A percentile compares a stretch with the other conserved stretches of the same genome.
Evolutionary conservation across 441 rosid genomes (phyloP).

Genomic region (Manihot esculenta): DNA sequence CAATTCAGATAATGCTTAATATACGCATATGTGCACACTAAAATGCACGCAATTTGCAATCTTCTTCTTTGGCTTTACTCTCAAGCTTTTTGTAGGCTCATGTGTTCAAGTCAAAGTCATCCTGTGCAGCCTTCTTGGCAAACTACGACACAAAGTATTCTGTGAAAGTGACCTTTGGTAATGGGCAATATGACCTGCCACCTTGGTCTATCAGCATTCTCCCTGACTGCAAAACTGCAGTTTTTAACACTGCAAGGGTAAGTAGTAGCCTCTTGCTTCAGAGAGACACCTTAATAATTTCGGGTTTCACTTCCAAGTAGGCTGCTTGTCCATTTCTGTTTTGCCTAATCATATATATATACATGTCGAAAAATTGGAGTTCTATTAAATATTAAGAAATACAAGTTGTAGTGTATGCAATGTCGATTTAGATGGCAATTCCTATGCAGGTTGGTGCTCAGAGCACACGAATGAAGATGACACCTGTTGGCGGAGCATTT

Average conservation of each 20-base stretch:
- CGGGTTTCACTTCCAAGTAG: no score
- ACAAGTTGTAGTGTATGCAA: background rate
- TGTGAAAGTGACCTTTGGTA: constrained; percentile 68
- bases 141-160: constrained; percentile 61
- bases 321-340: no score
- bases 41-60: background rate
- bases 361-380: background rate
- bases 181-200: constrained; percentile 75
- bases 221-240: constrained; percentile 97
- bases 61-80: constrained; percentile 2
- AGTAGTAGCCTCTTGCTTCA: constrained; percentile 18
- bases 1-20: background rate
- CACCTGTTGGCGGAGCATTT: constrained; percentile 59
- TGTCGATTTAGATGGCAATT: constrained; percentile 8
- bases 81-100: constrained; percentile 56
- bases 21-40: background rate
- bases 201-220: constrained; percentile 99
- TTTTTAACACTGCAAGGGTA: constrained; percentile 95
- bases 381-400: background rate
- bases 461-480: constrained; percentile 80
- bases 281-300: constrained; percentile 6
- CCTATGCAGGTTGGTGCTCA: constrained; percentile 72
- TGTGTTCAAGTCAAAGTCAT: constrained; percentile 64
- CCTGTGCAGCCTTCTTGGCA: constrained; percentile 92
- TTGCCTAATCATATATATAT: no score